Percentiles rank a stretch among this genome's conserved stretches.
These are phyloP conservation scores for Puccinia coronata DNA, from an alignment of 1,284 basidiomycete genomes.

Conservation along the genomic window DNA sequence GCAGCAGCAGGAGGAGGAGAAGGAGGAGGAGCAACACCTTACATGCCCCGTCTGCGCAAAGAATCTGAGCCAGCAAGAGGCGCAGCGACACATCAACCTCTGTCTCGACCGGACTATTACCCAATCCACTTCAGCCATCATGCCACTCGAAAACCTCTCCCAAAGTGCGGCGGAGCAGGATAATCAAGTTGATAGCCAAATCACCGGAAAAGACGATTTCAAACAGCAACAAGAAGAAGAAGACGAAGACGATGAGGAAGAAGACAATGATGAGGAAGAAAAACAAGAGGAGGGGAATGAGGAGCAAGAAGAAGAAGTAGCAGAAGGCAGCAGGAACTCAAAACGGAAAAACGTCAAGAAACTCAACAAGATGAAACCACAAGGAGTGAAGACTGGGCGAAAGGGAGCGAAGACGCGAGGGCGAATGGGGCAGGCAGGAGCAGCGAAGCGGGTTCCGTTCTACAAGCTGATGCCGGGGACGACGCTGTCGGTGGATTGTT, in stretches of 20 bases:
- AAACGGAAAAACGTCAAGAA: not conserved
- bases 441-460: constrained; percentile 6
- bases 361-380: not conserved
- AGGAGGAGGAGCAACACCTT: too few species aligned
- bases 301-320: too few species aligned
- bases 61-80: not conserved
- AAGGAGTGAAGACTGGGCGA: not conserved
- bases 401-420: not conserved
- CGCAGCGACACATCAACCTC: constrained; percentile 23
- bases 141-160: not conserved
- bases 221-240: constrained; percentile 1
- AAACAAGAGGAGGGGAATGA: too few species aligned
- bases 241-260: too few species aligned
- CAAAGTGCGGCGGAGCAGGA: not conserved
- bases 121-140: not conserved
- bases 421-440: not conserved
- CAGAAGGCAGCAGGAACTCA: not conserved
- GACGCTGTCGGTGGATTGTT: constrained; percentile 36
- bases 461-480: constrained; percentile 43
- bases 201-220: not conserved
- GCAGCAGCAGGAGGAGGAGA: too few species aligned
- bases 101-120: constrained; percentile 26
- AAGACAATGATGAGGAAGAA: too few species aligned
- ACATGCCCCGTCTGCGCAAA: constrained; percentile 34
- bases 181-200: not conserved